These are phyloP conservation scores for Gymnopilus junonius DNA, from an alignment of 768 basidiomycete genomes.

Conservation along the genomic window DNA sequence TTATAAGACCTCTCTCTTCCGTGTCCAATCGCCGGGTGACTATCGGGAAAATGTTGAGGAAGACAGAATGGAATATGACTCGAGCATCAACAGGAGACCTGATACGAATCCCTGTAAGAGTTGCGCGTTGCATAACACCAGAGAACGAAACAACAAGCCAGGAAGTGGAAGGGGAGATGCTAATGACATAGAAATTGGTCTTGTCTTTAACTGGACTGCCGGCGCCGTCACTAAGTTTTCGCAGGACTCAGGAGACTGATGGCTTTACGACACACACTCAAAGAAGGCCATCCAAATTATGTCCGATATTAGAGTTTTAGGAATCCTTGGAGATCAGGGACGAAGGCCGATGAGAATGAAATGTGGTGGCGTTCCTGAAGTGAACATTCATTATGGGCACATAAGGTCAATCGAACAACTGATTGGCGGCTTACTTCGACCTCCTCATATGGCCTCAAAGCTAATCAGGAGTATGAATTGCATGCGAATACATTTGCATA, in stretches of 20 bases:
- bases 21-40: slow-evolving; percentile 77
- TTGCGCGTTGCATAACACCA: slow-evolving; percentile 51
- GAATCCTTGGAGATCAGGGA: slow-evolving; percentile 44
- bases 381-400: background rate
- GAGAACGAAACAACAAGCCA: slow-evolving; percentile 18
- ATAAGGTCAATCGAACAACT: background rate
- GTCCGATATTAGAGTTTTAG: slow-evolving; percentile 56
- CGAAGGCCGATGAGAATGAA: slow-evolving; percentile 35
- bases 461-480: background rate
- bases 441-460: slow-evolving; percentile 3
- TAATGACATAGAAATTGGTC: slow-evolving; percentile 27
- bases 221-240: slow-evolving; percentile 32
- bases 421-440: background rate
- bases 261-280: slow-evolving; percentile 44
- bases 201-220: slow-evolving; percentile 37
- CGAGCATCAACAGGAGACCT: slow-evolving; percentile 57
- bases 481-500: background rate
- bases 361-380: slow-evolving; percentile 18
- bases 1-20: slow-evolving; percentile 72
- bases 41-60: slow-evolving; percentile 70
- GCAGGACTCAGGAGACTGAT: slow-evolving; percentile 42
- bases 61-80: slow-evolving; percentile 76
- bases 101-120: slow-evolving; percentile 54
- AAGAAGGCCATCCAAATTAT: slow-evolving; percentile 35
- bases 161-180: slow-evolving; percentile 22